Percentiles rank a stretch among this genome's conserved stretches.
phyloP scores from a whole-genome alignment of 139 green algal genomes.

The Picochlorum sp. region DNA sequence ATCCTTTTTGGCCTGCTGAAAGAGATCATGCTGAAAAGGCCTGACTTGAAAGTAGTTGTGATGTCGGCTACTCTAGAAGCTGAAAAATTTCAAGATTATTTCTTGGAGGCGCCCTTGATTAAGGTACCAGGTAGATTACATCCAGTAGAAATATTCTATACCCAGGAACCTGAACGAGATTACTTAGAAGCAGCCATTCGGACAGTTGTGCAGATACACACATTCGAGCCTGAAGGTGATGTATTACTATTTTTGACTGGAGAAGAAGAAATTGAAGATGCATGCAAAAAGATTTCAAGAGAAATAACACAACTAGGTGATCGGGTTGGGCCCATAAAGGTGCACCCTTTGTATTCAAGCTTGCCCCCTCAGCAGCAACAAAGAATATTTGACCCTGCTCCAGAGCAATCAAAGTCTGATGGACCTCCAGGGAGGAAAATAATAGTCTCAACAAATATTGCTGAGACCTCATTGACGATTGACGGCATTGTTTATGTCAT shows the following conservation, averaged over 20 bases:
- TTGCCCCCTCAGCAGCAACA: constrained; percentile 93
- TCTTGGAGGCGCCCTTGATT: constrained; percentile 89
- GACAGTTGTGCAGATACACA: constrained; percentile 94
- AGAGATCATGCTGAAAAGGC: constrained; percentile 72
- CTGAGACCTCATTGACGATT: constrained; percentile 97
- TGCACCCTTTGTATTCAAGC: constrained; percentile 94
- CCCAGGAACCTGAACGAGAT: constrained; percentile 92
- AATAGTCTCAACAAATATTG: constrained; percentile 98
- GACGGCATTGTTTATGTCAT: constrained; percentile 99
- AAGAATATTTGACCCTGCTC: constrained; percentile 86
- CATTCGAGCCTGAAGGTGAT: constrained; percentile 77
- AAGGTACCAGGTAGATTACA: constrained; percentile 94
- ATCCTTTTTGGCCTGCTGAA: constrained; percentile 84
- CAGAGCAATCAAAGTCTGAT: constrained; percentile 35
- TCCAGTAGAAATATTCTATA: constrained; percentile 99
- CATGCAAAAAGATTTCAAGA: constrained; percentile 24
- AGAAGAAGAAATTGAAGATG: constrained; percentile 99
- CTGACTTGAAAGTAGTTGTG: constrained; percentile 97
- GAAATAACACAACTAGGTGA: constrained; percentile 15
- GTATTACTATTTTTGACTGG: constrained; percentile 97
- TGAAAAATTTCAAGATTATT: constrained; percentile 99
- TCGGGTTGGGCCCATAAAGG: constrained; percentile 78
- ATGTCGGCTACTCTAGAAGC: constrained; percentile 98
- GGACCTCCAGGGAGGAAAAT: constrained; percentile 87
- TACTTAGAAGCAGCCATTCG: constrained; percentile 97